Evolutionary conservation across 495 filamentous ascomycete genomes (phyloP), one percentile per base, ranked within the genome.

Genomic region (Hyphodiscus hymeniophilus): DNA sequence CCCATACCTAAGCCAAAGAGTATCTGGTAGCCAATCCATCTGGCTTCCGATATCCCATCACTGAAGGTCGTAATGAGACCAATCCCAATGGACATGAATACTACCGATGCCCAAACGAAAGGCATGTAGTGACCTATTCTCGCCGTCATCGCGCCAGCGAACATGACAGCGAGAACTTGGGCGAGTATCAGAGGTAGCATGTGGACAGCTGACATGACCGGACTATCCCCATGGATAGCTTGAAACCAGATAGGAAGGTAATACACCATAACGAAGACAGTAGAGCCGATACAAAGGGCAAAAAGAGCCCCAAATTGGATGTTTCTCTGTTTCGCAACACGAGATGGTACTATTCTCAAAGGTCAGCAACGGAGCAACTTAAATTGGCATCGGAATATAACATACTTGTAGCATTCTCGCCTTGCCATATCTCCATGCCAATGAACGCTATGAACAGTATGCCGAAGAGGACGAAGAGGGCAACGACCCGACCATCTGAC

Each of bases 171-270:
- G 3, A 69, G 59, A 7, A 77, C 73, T 2, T 76, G 60, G 42
- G 71, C 67, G 33, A 77, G 61, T 24, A 80, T 68, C 15, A 78
- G 66, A 0, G 81, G 78, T 12, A 85, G 58, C n/a, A 76, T 81
- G 63, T 78, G 75, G 61, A 94, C 84, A n/a, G 89, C 89, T 0
- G 84, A 88, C 58, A 76, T 62, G 12, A 74, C 62, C 5, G 80
- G 75, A 6, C 66, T 68, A 7, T 70, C 70, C 11, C 74, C 72
- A 51, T 82, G 71, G 41, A 82, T 80, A 11, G 79, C 79, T 65
- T 92, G 87, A 64, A 90, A 88, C 82, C 82, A 89, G 30, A 88
- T 68, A 0, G 83, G 83, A 2, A 87, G 59, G 50, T 75, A 83
- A 58, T 82, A 86, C 2, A 34, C n/a, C 15, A 82, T 51, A 39